Conservation (phyloP, 306 rosid genomes). For the Quercus alba region DNA sequence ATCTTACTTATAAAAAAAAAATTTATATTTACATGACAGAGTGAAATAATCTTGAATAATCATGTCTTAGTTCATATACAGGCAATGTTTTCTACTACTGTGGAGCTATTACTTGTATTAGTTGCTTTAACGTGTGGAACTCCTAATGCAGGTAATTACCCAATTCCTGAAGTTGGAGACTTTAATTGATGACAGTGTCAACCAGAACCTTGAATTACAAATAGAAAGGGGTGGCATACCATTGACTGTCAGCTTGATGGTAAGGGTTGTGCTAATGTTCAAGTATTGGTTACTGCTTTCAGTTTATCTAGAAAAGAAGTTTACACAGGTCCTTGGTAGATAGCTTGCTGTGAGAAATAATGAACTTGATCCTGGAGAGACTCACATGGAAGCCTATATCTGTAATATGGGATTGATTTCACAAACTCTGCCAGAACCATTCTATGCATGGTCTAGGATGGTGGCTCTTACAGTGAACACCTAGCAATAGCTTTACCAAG, state of each 20-base stretch:
- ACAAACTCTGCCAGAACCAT: background rate
- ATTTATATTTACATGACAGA: background rate
- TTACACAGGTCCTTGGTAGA: background rate
- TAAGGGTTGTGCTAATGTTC: constrained; percentile 37
- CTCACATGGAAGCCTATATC: background rate
- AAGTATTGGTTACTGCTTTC: background rate
- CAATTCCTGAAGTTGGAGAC: constrained; percentile 93
- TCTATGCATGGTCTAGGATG: background rate
- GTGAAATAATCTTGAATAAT: background rate
- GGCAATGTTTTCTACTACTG: background rate
- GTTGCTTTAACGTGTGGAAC: constrained; percentile 12
- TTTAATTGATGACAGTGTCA: constrained; percentile 84
- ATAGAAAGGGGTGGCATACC: constrained; percentile 82
- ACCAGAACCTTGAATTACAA: constrained; percentile 65
- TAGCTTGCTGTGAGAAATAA: background rate
- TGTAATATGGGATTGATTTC: background rate
- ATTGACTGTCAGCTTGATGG: constrained; percentile 61
- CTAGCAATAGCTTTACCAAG: background rate
- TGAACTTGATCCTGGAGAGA: background rate
- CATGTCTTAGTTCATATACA: background rate
- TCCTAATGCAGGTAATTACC: constrained; percentile 68
- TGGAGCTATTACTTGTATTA: background rate
- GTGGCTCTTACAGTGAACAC: background rate
- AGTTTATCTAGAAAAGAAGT: background rate
- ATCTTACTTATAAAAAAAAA: too few relatives aligned